Evolutionary conservation across 139 green algal species (phyloP).

Genomic region (Picochlorum sp.): DNA sequence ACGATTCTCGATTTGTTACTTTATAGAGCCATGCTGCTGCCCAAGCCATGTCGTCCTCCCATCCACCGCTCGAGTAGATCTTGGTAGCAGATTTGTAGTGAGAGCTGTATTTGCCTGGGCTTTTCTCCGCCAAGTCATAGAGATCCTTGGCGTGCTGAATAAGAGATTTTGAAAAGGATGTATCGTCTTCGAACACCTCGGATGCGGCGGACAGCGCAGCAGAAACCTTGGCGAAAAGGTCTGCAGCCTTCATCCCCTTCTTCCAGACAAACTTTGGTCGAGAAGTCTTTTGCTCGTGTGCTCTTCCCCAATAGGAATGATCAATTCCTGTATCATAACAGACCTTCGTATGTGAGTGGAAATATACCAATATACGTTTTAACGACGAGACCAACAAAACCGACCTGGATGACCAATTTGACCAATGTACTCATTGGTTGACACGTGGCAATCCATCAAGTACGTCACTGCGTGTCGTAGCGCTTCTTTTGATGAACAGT

Average conservation of each 20-base stretch:
- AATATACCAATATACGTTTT: too few relatives aligned
- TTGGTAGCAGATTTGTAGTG: constrained; percentile 16
- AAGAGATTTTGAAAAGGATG: constrained; percentile 26
- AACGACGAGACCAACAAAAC: too few relatives aligned
- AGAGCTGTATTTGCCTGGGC: constrained; percentile 39
- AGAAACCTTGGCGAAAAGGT: constrained; percentile 16
- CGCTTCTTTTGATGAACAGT: background rate
- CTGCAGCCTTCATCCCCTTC: constrained; percentile 2
- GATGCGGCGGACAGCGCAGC: constrained; percentile 14
- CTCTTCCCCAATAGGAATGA: constrained; percentile 20
- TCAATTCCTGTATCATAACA: constrained; percentile 9
- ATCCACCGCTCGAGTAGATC: constrained; percentile 18
- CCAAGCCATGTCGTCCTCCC: constrained; percentile 44
- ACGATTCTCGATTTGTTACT: constrained; percentile 11
- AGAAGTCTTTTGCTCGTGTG: constrained; percentile 13
- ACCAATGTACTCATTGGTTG: constrained; percentile 7
- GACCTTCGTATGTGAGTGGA: too few relatives aligned
- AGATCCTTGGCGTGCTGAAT: constrained; percentile 33
- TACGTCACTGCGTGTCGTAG: constrained; percentile 5
- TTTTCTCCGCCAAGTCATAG: constrained; percentile 29
- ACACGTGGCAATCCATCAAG: constrained; percentile 10
- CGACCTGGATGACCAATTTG: constrained; percentile 20
- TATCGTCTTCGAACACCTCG: constrained; percentile 9
- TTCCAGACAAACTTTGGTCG: constrained; percentile 17
- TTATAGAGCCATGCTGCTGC: constrained; percentile 40